A percentile compares a stretch with the other conserved stretches of the same genome.
Evolutionary conservation across 83 land plant genomes (phyloP).

Genomic region (Larix sibirica): DNA sequence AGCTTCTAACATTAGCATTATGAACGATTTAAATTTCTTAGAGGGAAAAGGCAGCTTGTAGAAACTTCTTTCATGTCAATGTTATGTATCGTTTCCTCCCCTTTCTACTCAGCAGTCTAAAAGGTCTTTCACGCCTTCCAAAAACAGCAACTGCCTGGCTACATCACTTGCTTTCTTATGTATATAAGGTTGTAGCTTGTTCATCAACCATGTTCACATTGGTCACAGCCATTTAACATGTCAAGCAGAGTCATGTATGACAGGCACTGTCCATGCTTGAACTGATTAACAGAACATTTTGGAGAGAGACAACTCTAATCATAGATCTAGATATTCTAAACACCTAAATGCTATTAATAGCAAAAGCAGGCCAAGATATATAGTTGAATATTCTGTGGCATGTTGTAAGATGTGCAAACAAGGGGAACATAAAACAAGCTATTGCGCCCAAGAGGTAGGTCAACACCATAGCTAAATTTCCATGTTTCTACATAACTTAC

Average conservation of each 20-base stretch:
- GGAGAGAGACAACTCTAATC: not conserved
- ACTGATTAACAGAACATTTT: not conserved
- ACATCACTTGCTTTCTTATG: not conserved
- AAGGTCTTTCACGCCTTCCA: not conserved
- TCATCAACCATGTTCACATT: not conserved
- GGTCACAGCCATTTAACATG: not conserved
- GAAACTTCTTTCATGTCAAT: not conserved
- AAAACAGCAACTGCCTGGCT: not conserved
- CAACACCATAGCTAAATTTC: not conserved
- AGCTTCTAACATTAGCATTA: not conserved
- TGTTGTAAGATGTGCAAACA: not conserved
- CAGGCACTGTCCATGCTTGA: not conserved
- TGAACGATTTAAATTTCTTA: not conserved
- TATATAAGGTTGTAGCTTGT: not conserved
- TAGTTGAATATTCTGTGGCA: not conserved
- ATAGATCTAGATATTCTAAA: not conserved
- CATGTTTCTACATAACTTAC: not conserved
- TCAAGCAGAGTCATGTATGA: not conserved
- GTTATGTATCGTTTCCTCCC: not conserved
- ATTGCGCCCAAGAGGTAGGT: not conserved
- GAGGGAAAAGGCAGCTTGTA: not conserved
- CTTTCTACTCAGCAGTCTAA: not conserved
- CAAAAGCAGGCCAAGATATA: not conserved
- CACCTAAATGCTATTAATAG: not conserved
- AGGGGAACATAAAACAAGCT: not conserved